Percentiles rank a stretch among this genome's conserved stretches.
phyloP scores from a whole-genome alignment of 371 early-diverging fungal genomes.

The Mucor ambiguus region DNA sequence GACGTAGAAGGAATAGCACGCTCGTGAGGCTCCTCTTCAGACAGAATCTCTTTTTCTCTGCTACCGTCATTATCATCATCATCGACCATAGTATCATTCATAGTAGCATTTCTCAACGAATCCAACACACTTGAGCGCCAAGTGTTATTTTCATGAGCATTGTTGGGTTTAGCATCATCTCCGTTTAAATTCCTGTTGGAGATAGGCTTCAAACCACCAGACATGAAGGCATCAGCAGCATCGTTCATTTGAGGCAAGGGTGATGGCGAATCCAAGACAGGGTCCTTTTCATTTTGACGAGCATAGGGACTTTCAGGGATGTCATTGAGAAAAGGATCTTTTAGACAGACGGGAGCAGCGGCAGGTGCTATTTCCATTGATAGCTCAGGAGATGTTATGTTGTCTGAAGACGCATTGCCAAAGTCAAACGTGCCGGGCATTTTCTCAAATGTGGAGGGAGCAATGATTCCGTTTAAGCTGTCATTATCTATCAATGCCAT shows the following conservation, averaged over 20 bases:
- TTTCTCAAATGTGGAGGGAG: background rate
- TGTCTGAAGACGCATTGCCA: background rate
- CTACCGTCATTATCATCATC: background rate
- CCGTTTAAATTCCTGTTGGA: background rate
- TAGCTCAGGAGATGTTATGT: background rate
- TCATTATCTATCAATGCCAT: background rate
- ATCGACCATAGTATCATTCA: background rate
- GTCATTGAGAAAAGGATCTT: background rate
- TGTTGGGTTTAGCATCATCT: background rate
- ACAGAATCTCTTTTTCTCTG: background rate
- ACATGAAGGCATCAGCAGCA: background rate
- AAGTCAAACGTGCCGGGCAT: background rate
- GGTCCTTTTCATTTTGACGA: background rate
- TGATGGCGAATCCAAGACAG: background rate
- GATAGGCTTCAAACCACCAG: background rate
- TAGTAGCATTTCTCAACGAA: background rate
- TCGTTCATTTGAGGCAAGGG: background rate
- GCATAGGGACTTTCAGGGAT: background rate
- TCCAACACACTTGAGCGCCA: background rate
- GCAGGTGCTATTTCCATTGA: background rate
- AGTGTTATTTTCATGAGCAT: background rate
- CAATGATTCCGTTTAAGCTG: background rate
- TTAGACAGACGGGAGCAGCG: background rate
- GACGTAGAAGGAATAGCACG: background rate
- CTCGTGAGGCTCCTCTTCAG: background rate